Conservation (phyloP, 2,329 filamentous ascomycete species). For the Cladosporium sp. region DNA sequence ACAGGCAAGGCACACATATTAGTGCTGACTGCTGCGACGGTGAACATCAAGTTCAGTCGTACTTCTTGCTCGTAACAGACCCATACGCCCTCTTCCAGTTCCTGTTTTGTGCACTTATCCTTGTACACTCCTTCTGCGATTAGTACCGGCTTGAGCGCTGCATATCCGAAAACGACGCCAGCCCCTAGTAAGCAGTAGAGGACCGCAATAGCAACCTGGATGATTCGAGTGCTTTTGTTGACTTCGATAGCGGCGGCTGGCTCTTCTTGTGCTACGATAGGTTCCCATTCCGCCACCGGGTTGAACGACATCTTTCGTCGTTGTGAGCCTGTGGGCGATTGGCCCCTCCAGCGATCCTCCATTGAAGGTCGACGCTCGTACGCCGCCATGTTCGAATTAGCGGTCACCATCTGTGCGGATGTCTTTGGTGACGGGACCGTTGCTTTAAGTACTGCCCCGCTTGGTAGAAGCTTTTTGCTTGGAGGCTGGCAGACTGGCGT, state of each 20-base stretch:
- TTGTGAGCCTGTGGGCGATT: constrained; percentile 32
- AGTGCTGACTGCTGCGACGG: constrained; percentile 76
- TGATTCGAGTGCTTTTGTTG: constrained; percentile 45
- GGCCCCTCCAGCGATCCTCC: constrained; percentile 17
- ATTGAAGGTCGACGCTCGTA: background rate
- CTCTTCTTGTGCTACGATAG: constrained; percentile 34
- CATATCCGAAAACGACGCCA: constrained; percentile 78
- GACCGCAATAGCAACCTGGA: constrained; percentile 61
- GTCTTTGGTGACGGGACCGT: no score
- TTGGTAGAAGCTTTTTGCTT: no score
- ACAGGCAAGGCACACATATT: constrained; percentile 83
- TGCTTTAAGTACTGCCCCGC: no score
- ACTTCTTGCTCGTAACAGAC: constrained; percentile 56
- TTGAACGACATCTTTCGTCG: constrained; percentile 46
- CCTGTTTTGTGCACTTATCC: constrained; percentile 53
- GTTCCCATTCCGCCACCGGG: constrained; percentile 41
- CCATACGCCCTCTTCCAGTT: constrained; percentile 43
- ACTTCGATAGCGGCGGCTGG: constrained; percentile 50
- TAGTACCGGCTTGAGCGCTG: constrained; percentile 74
- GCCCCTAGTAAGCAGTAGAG: constrained; percentile 71
- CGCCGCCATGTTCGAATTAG: background rate
- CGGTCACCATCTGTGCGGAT: no score
- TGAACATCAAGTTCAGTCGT: constrained; percentile 84
- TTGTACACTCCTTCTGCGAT: constrained; percentile 66
- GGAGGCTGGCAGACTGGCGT: no score